Base-by-base conservation (phyloP, 1,284 basidiomycete genomes). In the Rhodotorula glutinis region DNA sequence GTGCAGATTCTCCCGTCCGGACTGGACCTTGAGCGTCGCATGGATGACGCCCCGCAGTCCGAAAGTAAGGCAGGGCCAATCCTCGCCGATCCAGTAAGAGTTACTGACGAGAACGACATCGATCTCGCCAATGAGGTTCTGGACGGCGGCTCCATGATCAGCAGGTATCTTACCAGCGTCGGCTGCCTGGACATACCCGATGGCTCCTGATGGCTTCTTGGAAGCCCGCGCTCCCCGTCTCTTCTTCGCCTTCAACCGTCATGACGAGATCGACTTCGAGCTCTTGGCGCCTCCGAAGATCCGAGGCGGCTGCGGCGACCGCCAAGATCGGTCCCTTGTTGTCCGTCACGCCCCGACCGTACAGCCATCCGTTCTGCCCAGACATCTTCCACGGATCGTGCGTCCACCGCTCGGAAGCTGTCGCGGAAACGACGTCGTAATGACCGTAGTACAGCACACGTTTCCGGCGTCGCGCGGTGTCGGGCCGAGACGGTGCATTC, bases 41-140 rank as follows among this genome's bases (percentile, higher is more conserved):
- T 75, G 75, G 29, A 76, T 86, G 3, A 98, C 95, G 0, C 95
- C 95, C 57, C 95, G 85, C 72, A 98, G 81, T 4, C 95, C 95
- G 76, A 96, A 95, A 0, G 94, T 97, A 65, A 98, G 88, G 76
- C 94, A 98, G 0, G 95, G 94, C n/a, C 87, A 86, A 69, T 90
- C 87, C 75, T 97, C 92, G 41, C 89, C 89, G 71, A 98, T 90
- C 94, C 95, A 98, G 23, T 92, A 95, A 43, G 94, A 97, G 77
- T 98, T 98, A 75, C 80, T 81, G 25, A 95, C 86, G 25, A 95
- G 81, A 62, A 96, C 91, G 3, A 88, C 88, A 79, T 95, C 91
- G 59, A 96, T 85, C 40, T 85, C 80, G 2, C 92, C 92, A 72
- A 97, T 92, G 49, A 83, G 78, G 68, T 87, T 85, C 87, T 91